These are phyloP conservation scores for Gossypium gossypioides DNA, from an alignment of 441 rosid genomes.

Conservation along the genomic window DNA sequence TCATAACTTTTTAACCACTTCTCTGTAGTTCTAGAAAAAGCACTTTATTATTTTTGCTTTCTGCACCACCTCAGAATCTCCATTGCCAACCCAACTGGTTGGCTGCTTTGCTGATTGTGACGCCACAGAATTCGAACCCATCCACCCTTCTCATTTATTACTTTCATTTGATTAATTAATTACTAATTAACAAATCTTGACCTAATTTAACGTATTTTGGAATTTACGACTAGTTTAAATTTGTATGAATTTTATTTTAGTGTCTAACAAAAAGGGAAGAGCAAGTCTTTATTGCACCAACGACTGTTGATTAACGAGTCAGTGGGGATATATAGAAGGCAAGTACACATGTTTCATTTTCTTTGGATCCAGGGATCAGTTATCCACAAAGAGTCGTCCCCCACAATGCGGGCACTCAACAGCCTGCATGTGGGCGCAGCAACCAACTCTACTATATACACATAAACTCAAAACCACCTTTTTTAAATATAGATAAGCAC, in stretches of 20 bases:
- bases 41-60: background rate
- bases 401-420: conserved; percentile 2
- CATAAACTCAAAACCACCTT: background rate
- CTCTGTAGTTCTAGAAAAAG: background rate
- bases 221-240: background rate
- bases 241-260: background rate
- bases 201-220: background rate
- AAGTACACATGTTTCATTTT: background rate
- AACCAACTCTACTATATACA: background rate
- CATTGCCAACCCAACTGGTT: background rate
- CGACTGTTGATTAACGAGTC: background rate
- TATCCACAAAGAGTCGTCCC: background rate
- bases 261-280: background rate
- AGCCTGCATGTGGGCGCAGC: conserved; percentile 12
- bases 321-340: background rate
- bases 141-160: background rate
- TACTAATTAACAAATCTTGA: background rate
- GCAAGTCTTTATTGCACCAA: background rate
- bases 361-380: conserved; percentile 14
- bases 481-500: background rate
- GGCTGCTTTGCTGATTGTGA: background rate
- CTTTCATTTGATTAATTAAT: background rate
- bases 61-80: background rate
- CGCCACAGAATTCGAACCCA: background rate
- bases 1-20: background rate